Percentiles rank a stretch among this genome's conserved stretches.
Conservation (phyloP, 2,329 filamentous ascomycete genomes). For the Ophiosphaerella herpotricha region DNA sequence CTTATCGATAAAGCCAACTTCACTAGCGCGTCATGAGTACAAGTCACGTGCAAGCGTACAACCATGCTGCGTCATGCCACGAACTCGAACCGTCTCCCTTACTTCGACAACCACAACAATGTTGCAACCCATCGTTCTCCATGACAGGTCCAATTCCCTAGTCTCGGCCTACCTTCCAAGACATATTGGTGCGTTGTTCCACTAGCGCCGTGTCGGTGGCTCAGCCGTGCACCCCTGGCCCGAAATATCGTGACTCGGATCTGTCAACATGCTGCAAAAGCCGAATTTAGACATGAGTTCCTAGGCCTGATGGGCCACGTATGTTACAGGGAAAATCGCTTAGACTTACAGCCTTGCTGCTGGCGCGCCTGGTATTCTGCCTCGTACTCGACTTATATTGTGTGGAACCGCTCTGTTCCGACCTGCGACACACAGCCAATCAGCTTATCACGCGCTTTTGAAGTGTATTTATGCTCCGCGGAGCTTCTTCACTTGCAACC, state of each 20-base stretch:
- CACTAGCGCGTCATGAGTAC: not conserved
- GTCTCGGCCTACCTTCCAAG: not conserved
- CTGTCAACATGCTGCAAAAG: not conserved
- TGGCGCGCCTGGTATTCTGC: not conserved
- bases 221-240: too few relatives aligned
- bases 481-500: not conserved
- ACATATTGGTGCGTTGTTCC: not conserved
- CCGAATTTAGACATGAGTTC: too few relatives aligned
- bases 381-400: not conserved
- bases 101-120: too few relatives aligned
- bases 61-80: not conserved
- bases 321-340: not conserved
- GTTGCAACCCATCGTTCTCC: not conserved
- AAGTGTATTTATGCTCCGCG: not conserved
- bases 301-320: too few relatives aligned
- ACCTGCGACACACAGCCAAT: not conserved
- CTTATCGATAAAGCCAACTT: constrained; percentile 1
- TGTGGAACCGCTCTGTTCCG: too few relatives aligned
- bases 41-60: too few relatives aligned
- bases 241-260: not conserved
- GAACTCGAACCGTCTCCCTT: not conserved
- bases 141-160: not conserved
- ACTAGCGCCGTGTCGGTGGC: constrained; percentile 12
- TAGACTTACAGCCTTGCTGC: not conserved
- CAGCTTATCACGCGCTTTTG: not conserved